Percentiles rank a stretch among this genome's conserved stretches.
Conservation (phyloP, 176 grass and related monocot genomes). For the Musa itinerans region DNA sequence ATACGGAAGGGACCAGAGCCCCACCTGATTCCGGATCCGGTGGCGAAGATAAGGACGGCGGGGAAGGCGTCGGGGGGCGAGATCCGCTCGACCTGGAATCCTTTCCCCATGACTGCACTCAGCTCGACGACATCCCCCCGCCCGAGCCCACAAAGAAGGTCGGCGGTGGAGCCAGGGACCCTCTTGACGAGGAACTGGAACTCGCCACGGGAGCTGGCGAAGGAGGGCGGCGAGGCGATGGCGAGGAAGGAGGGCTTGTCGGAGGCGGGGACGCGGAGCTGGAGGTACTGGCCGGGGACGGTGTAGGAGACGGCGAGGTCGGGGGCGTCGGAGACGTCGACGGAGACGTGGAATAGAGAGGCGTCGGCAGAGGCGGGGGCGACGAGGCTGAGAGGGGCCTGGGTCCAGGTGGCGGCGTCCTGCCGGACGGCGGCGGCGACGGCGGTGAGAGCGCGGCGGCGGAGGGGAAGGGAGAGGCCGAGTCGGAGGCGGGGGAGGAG, state of each 20-base stretch:
- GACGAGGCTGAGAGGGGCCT: background rate
- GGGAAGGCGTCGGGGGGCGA: constrained; percentile 31
- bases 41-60: constrained; percentile 62
- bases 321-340: constrained; percentile 37
- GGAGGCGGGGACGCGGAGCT: constrained; percentile 46
- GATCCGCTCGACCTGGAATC: constrained; percentile 54
- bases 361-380: constrained; percentile 39
- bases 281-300: constrained; percentile 55
- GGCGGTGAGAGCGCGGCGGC: constrained; percentile 9
- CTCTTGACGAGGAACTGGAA: constrained; percentile 74
- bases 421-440: background rate
- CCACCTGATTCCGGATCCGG: constrained; percentile 77
- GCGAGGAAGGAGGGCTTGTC: constrained; percentile 55
- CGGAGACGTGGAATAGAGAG: constrained; percentile 31
- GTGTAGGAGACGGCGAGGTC: constrained; percentile 34
- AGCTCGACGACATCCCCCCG: constrained; percentile 68
- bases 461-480: background rate
- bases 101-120: constrained; percentile 59
- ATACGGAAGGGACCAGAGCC: background rate
- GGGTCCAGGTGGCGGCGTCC: constrained; percentile 20
- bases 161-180: constrained; percentile 52
- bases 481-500: background rate
- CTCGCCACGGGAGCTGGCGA: background rate
- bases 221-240: constrained; percentile 54
- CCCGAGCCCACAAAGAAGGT: constrained; percentile 47